Evolutionary conservation across 176 grass and related monocot species (phyloP).

Genomic region (Chrysopogon serrulatus): DNA sequence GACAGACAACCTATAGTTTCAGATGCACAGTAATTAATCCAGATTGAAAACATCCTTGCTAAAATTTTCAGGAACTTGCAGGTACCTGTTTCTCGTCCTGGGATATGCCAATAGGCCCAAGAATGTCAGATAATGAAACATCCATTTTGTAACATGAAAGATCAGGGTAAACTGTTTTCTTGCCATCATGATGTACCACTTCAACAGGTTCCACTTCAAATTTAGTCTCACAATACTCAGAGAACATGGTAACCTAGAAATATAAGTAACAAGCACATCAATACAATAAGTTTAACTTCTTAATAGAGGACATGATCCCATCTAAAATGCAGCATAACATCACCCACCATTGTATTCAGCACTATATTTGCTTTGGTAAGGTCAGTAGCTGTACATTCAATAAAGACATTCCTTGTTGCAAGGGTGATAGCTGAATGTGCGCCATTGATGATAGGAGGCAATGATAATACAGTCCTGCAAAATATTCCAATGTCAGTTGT

Average conservation of each 20-base stretch:
- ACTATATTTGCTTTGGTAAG: slow-evolving; percentile 99
- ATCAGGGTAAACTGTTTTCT: slow-evolving; percentile 66
- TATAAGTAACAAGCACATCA: slow-evolving; percentile 22
- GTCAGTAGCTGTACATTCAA: slow-evolving; percentile 96
- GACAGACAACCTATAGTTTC: slow-evolving; percentile 65
- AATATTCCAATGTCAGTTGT: slow-evolving; percentile 20
- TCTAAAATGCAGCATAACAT: slow-evolving; percentile 1
- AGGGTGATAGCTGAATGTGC: slow-evolving; percentile 90
- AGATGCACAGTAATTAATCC: neutral
- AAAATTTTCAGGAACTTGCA: neutral
- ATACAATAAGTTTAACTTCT: slow-evolving; percentile 17
- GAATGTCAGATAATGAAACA: slow-evolving; percentile 66
- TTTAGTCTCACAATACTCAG: slow-evolving; percentile 84
- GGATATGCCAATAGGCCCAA: slow-evolving; percentile 83
- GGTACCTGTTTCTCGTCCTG: slow-evolving; percentile 65
- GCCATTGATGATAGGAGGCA: slow-evolving; percentile 94
- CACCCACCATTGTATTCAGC: slow-evolving; percentile 88
- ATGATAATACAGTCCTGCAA: slow-evolving; percentile 82
- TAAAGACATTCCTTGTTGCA: slow-evolving; percentile 81
- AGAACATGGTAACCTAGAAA: slow-evolving; percentile 89
- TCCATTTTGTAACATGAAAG: slow-evolving; percentile 87
- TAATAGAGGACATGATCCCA: neutral
- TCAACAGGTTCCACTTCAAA: slow-evolving; percentile 96
- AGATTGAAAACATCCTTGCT: neutral
- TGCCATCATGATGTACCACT: slow-evolving; percentile 66